phyloP scores from a whole-genome alignment of 306 rosid species.

The Cyclanthera cordifolia region DNA sequence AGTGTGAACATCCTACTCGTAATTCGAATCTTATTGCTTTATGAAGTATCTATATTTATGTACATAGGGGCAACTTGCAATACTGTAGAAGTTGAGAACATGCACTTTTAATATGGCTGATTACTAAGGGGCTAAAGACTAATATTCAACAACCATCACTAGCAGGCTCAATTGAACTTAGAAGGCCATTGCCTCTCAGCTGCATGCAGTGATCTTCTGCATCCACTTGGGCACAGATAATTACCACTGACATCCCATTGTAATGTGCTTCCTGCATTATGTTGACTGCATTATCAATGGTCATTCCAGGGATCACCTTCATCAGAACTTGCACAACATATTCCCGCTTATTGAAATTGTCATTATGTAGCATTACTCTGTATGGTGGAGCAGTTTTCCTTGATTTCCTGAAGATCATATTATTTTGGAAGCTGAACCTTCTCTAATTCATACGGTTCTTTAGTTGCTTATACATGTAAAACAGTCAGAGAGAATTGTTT shows the following conservation, averaged over 20 bases:
- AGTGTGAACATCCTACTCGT: background rate
- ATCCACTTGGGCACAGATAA: constrained; percentile 71
- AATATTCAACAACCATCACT: constrained; percentile 50
- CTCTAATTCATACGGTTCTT: background rate
- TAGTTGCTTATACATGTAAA: background rate
- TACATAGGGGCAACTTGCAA: background rate
- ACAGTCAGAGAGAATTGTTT: background rate
- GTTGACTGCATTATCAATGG: constrained; percentile 74
- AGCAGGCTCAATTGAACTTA: constrained; percentile 81
- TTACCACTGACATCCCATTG: constrained; percentile 76
- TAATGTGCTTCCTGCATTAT: constrained; percentile 90
- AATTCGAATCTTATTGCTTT: background rate
- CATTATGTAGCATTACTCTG: constrained; percentile 75
- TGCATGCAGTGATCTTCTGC: constrained; percentile 97
- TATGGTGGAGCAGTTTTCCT: constrained; percentile 70
- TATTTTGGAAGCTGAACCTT: background rate
- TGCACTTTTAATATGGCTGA: background rate
- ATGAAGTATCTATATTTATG: constrained; percentile 5
- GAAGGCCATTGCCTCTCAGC: constrained; percentile 82
- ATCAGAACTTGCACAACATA: constrained; percentile 88
- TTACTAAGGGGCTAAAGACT: background rate
- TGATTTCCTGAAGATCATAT: constrained; percentile 39
- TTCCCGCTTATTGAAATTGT: constrained; percentile 74
- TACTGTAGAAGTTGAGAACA: background rate
- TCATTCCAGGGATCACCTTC: constrained; percentile 96